Conservation (phyloP, 106 monocot genomes). For the Dendrobium officinale region DNA sequence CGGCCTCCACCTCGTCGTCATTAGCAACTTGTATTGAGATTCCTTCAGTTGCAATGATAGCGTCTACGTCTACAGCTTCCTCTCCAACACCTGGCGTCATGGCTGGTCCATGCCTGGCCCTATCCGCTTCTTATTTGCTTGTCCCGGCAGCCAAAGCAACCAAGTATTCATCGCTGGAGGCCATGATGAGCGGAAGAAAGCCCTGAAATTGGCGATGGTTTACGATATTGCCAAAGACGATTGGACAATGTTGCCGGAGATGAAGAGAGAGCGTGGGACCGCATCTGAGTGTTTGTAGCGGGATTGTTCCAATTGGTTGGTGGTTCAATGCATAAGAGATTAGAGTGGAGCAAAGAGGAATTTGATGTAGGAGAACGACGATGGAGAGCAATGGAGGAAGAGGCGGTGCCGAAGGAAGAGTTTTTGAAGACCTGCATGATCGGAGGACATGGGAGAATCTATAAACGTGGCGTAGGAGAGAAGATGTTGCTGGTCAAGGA, state of each 20-base stretch:
- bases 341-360: conserved; percentile 16
- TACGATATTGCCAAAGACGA: conserved; percentile 40
- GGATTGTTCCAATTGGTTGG: conserved; percentile 23
- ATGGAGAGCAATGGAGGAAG: conserved; percentile 34
- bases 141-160: conserved; percentile 12
- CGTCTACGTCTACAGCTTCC: conserved; percentile 35
- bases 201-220: conserved; percentile 24
- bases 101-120: conserved; percentile 39
- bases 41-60: conserved; percentile 19
- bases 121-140: conserved; percentile 36
- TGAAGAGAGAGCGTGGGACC: conserved; percentile 36
- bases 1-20: conserved; percentile 16
- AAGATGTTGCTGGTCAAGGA: conserved; percentile 29
- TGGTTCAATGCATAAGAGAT: conserved; percentile 26
- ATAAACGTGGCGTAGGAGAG: conserved; percentile 6
- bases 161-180: conserved; percentile 48
- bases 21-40: conserved; percentile 45
- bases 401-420: conserved; percentile 13
- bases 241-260: conserved; percentile 37
- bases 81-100: conserved; percentile 18
- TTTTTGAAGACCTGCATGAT: conserved; percentile 25
- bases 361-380: conserved; percentile 16
- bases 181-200: conserved; percentile 55
- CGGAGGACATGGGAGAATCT: conserved; percentile 34
- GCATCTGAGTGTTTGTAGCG: conserved; percentile 16